phyloP scores from a whole-genome alignment of 352 stramenopile genomes.

The Phytopythium delawarense region DNA sequence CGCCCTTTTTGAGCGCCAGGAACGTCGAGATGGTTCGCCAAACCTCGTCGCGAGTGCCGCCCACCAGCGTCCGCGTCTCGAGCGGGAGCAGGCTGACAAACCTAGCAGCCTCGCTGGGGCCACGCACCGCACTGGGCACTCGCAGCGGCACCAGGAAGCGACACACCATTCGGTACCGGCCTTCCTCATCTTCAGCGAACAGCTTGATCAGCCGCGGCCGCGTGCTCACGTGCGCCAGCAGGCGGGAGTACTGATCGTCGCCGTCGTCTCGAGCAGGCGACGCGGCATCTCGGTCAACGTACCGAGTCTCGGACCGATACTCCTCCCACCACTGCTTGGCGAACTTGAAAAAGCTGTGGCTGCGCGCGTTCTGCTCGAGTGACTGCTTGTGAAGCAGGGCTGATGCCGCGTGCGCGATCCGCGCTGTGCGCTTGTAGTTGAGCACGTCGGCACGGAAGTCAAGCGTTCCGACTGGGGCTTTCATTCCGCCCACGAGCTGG shows the following conservation, averaged over 20 bases:
- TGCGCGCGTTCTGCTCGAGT: slow-evolving; percentile 44
- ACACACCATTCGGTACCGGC: slow-evolving; percentile 81
- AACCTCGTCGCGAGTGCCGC: slow-evolving; percentile 50
- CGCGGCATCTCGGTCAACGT: slow-evolving; percentile 4
- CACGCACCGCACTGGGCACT: slow-evolving; percentile 39
- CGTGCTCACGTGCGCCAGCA: slow-evolving; percentile 10
- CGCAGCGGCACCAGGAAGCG: slow-evolving; percentile 75
- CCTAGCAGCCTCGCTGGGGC: slow-evolving; percentile 76
- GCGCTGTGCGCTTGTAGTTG: slow-evolving; percentile 40
- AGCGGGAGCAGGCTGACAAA: slow-evolving; percentile 83
- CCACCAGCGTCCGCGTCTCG: slow-evolving; percentile 45
- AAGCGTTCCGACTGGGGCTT: slow-evolving; percentile 59
- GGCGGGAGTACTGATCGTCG: slow-evolving; percentile 20
- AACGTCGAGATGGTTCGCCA: slow-evolving; percentile 79
- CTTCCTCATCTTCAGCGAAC: slow-evolving; percentile 87
- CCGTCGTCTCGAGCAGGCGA: slow-evolving; percentile 5
- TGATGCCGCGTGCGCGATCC: slow-evolving; percentile 37
- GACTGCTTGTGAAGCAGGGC: slow-evolving; percentile 53
- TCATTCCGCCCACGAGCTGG: slow-evolving; percentile 57
- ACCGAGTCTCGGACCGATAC: slow-evolving; percentile 38
- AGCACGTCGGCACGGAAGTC: slow-evolving; percentile 70
- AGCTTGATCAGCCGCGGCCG: slow-evolving; percentile 64
- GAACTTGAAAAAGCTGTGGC: slow-evolving; percentile 75
- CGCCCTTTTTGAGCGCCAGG: slow-evolving; percentile 67
- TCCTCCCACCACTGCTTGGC: slow-evolving; percentile 85